Evolutionary conservation across 768 basidiomycete genomes (phyloP), one percentile per base, ranked within the genome.

Genomic region (Hericium rajendrae): DNA sequence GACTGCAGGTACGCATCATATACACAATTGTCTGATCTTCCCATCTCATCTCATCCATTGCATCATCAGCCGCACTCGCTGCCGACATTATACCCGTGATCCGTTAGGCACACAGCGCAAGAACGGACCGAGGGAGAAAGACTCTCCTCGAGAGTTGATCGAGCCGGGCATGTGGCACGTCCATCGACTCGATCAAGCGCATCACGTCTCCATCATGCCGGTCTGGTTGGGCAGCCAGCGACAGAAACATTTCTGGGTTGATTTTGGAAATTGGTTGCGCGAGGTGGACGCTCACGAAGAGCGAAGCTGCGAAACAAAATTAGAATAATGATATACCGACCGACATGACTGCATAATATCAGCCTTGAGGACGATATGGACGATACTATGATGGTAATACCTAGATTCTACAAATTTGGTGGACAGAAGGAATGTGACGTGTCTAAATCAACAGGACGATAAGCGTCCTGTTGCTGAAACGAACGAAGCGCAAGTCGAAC

Each of bases 131-230:
- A 10, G 0, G 2, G 32, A 32, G 32, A 10, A 32, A 32, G 32
- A 32, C 6, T 1, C 9, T 32, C 32, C 8, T 32, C 32, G 8
- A 10, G 9, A 32, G 32, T 32, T 32, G 32, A 32, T 64, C 26
- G 54, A 60, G 39, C 69, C 75, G 6, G 79, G 77, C 4, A 59
- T 74, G 2, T 80, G 78, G 79, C 59, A 74, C 57, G 77, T 79
- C 2, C 63, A 67, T 38, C 59, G 64, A 20, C 57, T 73, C 13
- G 62, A 72, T 9, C 66, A 71, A 20, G 63, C 71, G 1, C 68
- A 70, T 51, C 78, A 80, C 57, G 22, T 72, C n/a, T 71, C 74
- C 11, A 57, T 77, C 22, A 66, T 74, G 22, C 76, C 77, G 1
- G 56, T 71, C 11, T 76, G 74, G 72, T 59, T 64, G 18, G 71